Percentiles rank a stretch among this genome's conserved stretches.
These are phyloP conservation scores for Cyclotella sp. DNA, from an alignment of 108 stramenopile genomes.

Conservation along the genomic window DNA sequence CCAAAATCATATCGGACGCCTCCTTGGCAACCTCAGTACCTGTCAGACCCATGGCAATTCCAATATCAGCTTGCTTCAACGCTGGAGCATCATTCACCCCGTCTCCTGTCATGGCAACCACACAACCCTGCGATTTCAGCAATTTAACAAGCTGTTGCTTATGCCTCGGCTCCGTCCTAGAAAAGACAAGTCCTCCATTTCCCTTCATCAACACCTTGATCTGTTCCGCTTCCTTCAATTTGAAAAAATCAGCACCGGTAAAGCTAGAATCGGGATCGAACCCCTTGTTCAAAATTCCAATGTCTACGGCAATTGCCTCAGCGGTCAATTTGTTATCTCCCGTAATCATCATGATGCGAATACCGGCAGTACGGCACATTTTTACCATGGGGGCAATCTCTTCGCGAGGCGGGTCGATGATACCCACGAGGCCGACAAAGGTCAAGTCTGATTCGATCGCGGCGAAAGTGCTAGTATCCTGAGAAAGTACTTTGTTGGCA, in stretches of 20 bases:
- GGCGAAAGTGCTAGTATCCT: constrained; percentile 54
- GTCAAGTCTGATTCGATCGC: constrained; percentile 77
- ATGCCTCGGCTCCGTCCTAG: constrained; percentile 82
- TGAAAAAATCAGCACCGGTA: constrained; percentile 57
- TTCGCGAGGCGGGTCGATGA: constrained; percentile 86
- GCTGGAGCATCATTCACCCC: constrained; percentile 98
- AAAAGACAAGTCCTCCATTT: constrained; percentile 60
- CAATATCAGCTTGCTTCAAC: constrained; percentile 91
- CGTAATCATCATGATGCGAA: constrained; percentile 91
- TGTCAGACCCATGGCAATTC: constrained; percentile 94
- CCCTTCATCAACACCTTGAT: constrained; percentile 40
- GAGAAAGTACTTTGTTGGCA: constrained; percentile 33
- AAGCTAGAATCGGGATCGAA: constrained; percentile 44
- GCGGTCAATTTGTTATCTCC: constrained; percentile 90
- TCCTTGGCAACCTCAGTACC: constrained; percentile 99
- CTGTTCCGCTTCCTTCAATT: constrained; percentile 45
- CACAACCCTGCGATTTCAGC: constrained; percentile 72
- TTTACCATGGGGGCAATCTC: constrained; percentile 79
- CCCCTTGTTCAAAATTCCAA: constrained; percentile 68
- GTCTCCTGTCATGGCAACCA: constrained; percentile 95
- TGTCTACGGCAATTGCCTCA: constrained; percentile 80
- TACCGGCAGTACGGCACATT: constrained; percentile 78
- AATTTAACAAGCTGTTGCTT: constrained; percentile 85
- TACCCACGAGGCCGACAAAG: constrained; percentile 80
- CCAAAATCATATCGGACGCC: constrained; percentile 98